Evolutionary conservation across 306 rosid species (phyloP).

Genomic region (Malus orientalis): DNA sequence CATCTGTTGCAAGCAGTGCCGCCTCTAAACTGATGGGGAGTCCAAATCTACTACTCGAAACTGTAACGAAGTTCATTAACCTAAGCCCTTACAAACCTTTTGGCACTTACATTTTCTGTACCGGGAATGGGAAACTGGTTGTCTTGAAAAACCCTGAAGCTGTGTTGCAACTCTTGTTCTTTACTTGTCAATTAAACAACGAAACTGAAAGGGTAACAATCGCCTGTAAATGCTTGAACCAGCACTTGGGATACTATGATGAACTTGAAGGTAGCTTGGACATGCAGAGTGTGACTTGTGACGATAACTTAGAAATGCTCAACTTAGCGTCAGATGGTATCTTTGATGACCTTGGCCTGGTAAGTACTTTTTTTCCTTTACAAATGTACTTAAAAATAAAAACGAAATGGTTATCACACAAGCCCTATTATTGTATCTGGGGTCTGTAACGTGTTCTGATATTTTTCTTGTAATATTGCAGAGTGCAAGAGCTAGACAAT

Average conservation of each 20-base stretch:
- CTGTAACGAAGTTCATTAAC: conserved; percentile 33
- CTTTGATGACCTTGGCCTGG: conserved; percentile 67
- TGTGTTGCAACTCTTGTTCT: conserved; percentile 56
- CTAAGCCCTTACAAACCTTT: conserved; percentile 81
- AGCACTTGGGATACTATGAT: conserved; percentile 30
- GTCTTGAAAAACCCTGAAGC: conserved; percentile 57
- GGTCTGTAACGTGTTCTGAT: background rate
- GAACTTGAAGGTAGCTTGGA: conserved; percentile 8
- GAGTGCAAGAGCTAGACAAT: conserved; percentile 54
- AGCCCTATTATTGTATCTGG: background rate
- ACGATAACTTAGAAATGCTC: conserved; percentile 27
- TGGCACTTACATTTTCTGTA: conserved; percentile 58
- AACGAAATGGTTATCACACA: background rate
- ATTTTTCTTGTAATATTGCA: conserved; percentile 22
- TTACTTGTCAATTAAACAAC: conserved; percentile 34
- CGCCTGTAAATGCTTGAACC: conserved; percentile 30
- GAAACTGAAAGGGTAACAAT: conserved; percentile 11
- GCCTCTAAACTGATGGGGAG: conserved; percentile 73
- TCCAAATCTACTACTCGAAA: conserved; percentile 48
- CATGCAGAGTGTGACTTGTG: conserved; percentile 25
- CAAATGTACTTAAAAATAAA: background rate
- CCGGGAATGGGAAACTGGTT: conserved; percentile 34
- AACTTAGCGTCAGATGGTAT: conserved; percentile 31
- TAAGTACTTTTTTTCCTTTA: background rate
- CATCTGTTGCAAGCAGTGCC: conserved; percentile 42